Percentiles rank a stretch among this genome's conserved stretches.
phyloP scores from a whole-genome alignment of 2,329 filamentous ascomycete species.

The Cordyceps fumosorosea region DNA sequence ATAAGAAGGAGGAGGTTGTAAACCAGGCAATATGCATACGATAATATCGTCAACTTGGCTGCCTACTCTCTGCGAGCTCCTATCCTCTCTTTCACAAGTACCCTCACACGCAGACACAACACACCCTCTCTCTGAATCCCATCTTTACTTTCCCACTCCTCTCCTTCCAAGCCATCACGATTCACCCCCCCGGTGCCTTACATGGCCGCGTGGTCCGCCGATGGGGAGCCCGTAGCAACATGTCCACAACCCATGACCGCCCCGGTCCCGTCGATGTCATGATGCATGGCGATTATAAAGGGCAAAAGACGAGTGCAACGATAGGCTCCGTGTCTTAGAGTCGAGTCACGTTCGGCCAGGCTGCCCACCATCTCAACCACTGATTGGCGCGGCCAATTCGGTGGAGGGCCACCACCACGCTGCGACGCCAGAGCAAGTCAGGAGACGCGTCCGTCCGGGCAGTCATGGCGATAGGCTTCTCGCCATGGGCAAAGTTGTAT shows the following conservation, averaged over 20 bases:
- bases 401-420: slow-evolving; percentile 16
- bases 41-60: not conserved
- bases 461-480: not conserved
- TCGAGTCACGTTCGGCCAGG: slow-evolving; percentile 30
- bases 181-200: slow-evolving; percentile 20
- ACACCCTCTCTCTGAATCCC: not conserved
- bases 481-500: not conserved
- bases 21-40: not conserved
- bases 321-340: slow-evolving; percentile 30
- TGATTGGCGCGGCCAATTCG: slow-evolving; percentile 15
- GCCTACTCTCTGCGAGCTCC: not conserved
- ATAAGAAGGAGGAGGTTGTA: not conserved
- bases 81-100: not conserved
- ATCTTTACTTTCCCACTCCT: not conserved
- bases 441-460: slow-evolving; percentile 1
- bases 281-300: slow-evolving; percentile 16
- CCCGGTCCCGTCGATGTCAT: slow-evolving; percentile 21
- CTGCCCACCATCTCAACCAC: slow-evolving; percentile 19
- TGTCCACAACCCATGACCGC: slow-evolving; percentile 21
- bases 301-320: slow-evolving; percentile 13
- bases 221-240: slow-evolving; percentile 5
- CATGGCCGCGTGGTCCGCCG: slow-evolving; percentile 23
- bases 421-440: slow-evolving; percentile 12
- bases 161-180: not conserved
- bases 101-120: not conserved